These are phyloP conservation scores for Blastobotrys mokoenaii DNA, from an alignment of 805 yeast genomes.

Conservation along the genomic window DNA sequence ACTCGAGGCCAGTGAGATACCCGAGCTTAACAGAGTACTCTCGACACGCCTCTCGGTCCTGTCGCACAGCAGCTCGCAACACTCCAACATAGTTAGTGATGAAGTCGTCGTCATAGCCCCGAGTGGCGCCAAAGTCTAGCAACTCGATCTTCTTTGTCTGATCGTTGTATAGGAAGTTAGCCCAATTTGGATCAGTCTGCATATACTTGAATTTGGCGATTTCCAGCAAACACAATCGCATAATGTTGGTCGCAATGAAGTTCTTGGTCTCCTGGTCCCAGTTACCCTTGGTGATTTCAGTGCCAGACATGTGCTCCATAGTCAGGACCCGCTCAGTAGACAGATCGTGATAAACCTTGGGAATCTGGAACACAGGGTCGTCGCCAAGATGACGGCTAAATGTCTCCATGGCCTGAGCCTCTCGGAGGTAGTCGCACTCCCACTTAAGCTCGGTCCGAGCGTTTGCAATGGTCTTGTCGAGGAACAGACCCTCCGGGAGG, in stretches of 20 bases:
- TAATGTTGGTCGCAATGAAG: constrained; percentile 76
- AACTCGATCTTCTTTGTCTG: constrained; percentile 69
- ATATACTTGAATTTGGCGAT: constrained; percentile 78
- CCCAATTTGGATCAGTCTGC: constrained; percentile 99
- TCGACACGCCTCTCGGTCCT: constrained; percentile 58
- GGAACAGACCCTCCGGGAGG: constrained; percentile 83
- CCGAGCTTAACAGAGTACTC: constrained; percentile 67
- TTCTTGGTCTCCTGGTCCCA: constrained; percentile 67
- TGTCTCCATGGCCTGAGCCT: constrained; percentile 65
- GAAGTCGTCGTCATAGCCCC: constrained; percentile 65
- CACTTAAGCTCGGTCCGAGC: constrained; percentile 90
- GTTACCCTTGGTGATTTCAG: constrained; percentile 64
- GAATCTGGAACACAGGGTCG: constrained; percentile 65
- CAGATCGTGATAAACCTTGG: constrained; percentile 65
- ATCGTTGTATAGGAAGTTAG: constrained; percentile 80
- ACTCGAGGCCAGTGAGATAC: constrained; percentile 85
- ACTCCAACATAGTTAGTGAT: constrained; percentile 60
- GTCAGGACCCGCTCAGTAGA: constrained; percentile 81
- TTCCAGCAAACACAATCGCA: constrained; percentile 81
- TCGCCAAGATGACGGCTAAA: constrained; percentile 55
- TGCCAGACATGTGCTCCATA: constrained; percentile 82
- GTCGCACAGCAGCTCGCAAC: constrained; percentile 62
- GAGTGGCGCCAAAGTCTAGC: constrained; percentile 91
- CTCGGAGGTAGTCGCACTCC: constrained; percentile 95
- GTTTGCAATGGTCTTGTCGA: constrained; percentile 86